Evolutionary conservation across 202 grass and related monocot species (phyloP).

Genomic region (Thinopyrum obtusiflorum): DNA sequence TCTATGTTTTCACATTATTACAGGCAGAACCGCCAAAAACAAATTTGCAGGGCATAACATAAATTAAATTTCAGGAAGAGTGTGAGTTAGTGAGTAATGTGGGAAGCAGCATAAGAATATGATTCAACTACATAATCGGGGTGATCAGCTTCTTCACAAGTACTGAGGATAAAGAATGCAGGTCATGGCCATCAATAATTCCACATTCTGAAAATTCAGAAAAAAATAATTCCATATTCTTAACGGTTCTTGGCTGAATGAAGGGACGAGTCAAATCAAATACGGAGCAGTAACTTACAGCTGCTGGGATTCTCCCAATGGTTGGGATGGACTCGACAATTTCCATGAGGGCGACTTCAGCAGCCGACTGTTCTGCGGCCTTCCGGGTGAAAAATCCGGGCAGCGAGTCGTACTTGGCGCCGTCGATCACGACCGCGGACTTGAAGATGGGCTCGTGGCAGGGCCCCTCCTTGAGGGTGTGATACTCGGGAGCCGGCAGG

Average conservation of each 20-base stretch:
- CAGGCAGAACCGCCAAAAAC: background rate
- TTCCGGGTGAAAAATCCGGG: constrained; percentile 77
- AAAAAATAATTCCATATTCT: background rate
- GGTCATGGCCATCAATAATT: background rate
- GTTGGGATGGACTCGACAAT: constrained; percentile 43
- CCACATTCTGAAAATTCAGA: background rate
- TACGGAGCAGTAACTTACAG: constrained; percentile 34
- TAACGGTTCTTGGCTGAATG: background rate
- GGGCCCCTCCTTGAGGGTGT: constrained; percentile 76
- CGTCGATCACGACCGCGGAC: constrained; percentile 67
- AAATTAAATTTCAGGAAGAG: background rate
- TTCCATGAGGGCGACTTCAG: constrained; percentile 72
- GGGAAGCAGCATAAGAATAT: background rate
- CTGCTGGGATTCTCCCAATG: constrained; percentile 38
- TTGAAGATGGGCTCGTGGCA: constrained; percentile 83
- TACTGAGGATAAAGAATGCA: background rate
- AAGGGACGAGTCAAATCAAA: background rate
- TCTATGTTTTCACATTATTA: background rate
- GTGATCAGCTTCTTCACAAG: background rate
- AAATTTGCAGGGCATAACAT: background rate
- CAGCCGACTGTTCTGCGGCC: constrained; percentile 79
- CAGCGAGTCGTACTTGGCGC: constrained; percentile 63
- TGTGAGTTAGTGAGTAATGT: background rate
- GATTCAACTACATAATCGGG: background rate
- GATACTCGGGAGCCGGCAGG: constrained; percentile 63